Evolutionary conservation across 2,329 filamentous ascomycete species (phyloP).

Genomic region (Fusarium nanum): DNA sequence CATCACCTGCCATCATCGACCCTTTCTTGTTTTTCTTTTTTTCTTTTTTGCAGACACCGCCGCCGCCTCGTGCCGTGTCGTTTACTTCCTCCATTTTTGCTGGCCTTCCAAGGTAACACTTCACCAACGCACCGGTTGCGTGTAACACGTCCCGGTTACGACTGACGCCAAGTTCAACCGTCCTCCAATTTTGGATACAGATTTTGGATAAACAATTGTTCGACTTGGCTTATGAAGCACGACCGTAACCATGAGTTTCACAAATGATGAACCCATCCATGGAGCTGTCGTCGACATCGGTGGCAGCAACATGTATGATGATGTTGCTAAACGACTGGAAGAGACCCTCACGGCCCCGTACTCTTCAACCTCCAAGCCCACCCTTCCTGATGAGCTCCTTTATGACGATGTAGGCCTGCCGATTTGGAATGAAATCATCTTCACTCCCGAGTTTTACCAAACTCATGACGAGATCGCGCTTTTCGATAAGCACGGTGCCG

Average conservation of each 20-base stretch:
- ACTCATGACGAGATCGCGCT: slow-evolving; percentile 55
- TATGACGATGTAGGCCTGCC: slow-evolving; percentile 54
- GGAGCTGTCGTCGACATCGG: slow-evolving; percentile 55
- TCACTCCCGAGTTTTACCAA: slow-evolving; percentile 55
- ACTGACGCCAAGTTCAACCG: slow-evolving; percentile 10
- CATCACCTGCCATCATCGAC: neutral
- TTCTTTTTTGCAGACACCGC: neutral
- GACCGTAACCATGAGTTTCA: slow-evolving; percentile 25
- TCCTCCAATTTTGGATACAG: slow-evolving; percentile 2
- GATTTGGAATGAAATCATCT: slow-evolving; percentile 58
- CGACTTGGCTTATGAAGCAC: slow-evolving; percentile 3
- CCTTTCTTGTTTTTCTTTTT: neutral
- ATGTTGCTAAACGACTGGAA: slow-evolving; percentile 46
- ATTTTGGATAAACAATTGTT: slow-evolving; percentile 7
- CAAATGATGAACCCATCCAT: slow-evolving; percentile 40
- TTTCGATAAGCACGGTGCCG: slow-evolving; percentile 51
- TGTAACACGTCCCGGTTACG: slow-evolving; percentile 11
- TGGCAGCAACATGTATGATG: slow-evolving; percentile 50
- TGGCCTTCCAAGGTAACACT: neutral
- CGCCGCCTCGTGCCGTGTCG: slow-evolving; percentile 10
- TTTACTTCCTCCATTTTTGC: slow-evolving; percentile 2
- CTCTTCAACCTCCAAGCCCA: slow-evolving; percentile 42
- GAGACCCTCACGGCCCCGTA: slow-evolving; percentile 43
- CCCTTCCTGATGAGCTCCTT: slow-evolving; percentile 55
- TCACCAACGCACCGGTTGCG: slow-evolving; percentile 13